These are phyloP conservation scores for Micractinium conductrix DNA, from an alignment of 139 green algal genomes.

Conservation along the genomic window DNA sequence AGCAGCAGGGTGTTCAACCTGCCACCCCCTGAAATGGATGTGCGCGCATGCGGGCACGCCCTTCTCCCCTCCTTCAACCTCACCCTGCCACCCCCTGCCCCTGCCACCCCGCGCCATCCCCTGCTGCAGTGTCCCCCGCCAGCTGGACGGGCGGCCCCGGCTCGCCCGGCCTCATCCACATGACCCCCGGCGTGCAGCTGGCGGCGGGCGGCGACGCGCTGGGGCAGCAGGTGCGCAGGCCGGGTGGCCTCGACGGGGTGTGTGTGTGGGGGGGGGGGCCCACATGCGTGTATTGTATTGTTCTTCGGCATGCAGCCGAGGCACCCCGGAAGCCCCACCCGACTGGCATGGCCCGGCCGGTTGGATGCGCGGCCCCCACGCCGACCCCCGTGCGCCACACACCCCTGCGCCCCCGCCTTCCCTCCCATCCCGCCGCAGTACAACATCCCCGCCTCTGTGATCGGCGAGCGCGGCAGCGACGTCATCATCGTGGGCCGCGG, in stretches of 20 bases:
- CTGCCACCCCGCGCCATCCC: neutral
- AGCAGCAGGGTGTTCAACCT: neutral
- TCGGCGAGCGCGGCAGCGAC: constrained; percentile 88
- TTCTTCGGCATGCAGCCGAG: too few species aligned
- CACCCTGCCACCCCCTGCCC: neutral
- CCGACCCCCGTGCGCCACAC: neutral
- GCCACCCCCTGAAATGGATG: neutral
- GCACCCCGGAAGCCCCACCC: too few species aligned
- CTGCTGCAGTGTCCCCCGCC: constrained; percentile 72
- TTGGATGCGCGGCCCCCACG: too few species aligned
- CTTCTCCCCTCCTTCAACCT: neutral
- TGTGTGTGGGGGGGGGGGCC: too few species aligned
- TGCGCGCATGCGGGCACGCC: too few species aligned
- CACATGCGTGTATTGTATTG: too few species aligned
- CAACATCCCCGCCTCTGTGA: constrained; percentile 91
- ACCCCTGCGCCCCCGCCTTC: neutral
- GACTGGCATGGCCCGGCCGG: too few species aligned
- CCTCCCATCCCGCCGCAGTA: constrained; percentile 79
- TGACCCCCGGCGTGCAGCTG: constrained; percentile 98
- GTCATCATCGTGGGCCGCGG: constrained; percentile 97
- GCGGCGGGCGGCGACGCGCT: constrained; percentile 87
- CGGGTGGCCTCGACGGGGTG: too few species aligned
- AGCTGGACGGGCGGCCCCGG: constrained; percentile 72
- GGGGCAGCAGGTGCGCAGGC: too few species aligned
- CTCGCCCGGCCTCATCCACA: constrained; percentile 91